Evolutionary conservation across 2,329 filamentous ascomycete genomes (phyloP).

Genomic region (Scopulariopsis brevicaulis): DNA sequence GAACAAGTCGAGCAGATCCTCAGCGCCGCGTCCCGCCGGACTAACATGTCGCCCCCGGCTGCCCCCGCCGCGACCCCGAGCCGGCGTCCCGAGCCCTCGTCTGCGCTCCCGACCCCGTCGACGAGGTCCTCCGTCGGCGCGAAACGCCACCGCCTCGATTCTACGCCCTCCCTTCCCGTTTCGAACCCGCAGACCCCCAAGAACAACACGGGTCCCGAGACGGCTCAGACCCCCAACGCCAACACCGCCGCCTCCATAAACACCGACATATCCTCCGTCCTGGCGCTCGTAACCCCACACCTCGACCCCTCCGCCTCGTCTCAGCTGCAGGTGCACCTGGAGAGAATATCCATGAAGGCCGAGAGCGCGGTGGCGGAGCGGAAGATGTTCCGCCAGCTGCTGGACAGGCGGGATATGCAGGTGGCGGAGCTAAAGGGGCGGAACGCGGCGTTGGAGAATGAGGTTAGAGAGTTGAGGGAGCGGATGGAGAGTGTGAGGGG

Average conservation of each 20-base stretch:
- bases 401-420: constrained; percentile 49
- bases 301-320: constrained; percentile 24
- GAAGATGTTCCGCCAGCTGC: constrained; percentile 50
- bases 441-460: constrained; percentile 26
- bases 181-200: constrained; percentile 6
- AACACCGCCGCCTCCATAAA: constrained; percentile 9
- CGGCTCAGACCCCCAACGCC: constrained; percentile 1
- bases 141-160: constrained; percentile 17
- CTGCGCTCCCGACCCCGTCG: constrained; percentile 10
- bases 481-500: not conserved
- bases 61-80: not conserved
- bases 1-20: constrained; percentile 21
- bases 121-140: constrained; percentile 14
- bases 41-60: not conserved
- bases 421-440: constrained; percentile 23
- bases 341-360: constrained; percentile 42
- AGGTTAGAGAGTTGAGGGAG: constrained; percentile 8
- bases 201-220: constrained; percentile 1
- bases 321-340: constrained; percentile 36
- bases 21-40: constrained; percentile 20
- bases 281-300: constrained; percentile 20
- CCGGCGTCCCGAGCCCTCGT: constrained; percentile 8
- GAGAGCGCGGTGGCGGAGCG: constrained; percentile 53
- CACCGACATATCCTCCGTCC: constrained; percentile 18
- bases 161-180: constrained; percentile 3